Percentiles rank a stretch among this genome's conserved stretches.
Conservation (phyloP, 495 filamentous ascomycete species). For the Aspergillus ostianus region DNA sequence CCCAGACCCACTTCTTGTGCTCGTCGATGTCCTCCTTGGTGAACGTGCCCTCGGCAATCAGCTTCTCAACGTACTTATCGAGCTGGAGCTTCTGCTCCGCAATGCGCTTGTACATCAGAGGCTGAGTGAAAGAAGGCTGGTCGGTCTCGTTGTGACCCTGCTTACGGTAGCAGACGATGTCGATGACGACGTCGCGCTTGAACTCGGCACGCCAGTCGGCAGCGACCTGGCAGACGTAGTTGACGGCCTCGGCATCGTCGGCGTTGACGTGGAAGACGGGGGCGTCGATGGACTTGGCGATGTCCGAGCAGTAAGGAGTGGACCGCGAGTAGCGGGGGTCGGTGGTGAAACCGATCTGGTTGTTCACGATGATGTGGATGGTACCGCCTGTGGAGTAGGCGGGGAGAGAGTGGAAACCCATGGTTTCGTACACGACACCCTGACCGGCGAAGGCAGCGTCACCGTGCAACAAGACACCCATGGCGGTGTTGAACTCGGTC, state of each 20-base stretch:
- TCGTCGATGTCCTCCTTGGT: slow-evolving; percentile 97
- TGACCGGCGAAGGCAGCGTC: slow-evolving; percentile 96
- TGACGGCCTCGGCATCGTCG: slow-evolving; percentile 96
- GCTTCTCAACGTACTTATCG: slow-evolving; percentile 83
- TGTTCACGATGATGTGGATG: slow-evolving; percentile 96
- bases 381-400: slow-evolving; percentile 97
- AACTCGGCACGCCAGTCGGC: slow-evolving; percentile 97
- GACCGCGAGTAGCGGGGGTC: slow-evolving; percentile 96
- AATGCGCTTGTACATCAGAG: slow-evolving; percentile 98
- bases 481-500: slow-evolving; percentile 78
- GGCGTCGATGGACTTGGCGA: slow-evolving; percentile 97
- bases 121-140: slow-evolving; percentile 99
- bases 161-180: slow-evolving; percentile 98
- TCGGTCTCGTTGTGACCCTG: slow-evolving; percentile 99
- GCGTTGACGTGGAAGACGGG: slow-evolving; percentile 99
- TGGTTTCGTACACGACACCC: slow-evolving; percentile 96
- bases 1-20: slow-evolving; percentile 99
- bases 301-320: slow-evolving; percentile 98
- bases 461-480: slow-evolving; percentile 94
- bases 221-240: slow-evolving; percentile 95
- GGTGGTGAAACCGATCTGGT: slow-evolving; percentile 99
- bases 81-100: slow-evolving; percentile 74
- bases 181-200: slow-evolving; percentile 95
- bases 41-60: slow-evolving; percentile 87
- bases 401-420: slow-evolving; percentile 94